Base-by-base conservation (phyloP, 257 asterid species). In the Coffea eugenioides region DNA sequence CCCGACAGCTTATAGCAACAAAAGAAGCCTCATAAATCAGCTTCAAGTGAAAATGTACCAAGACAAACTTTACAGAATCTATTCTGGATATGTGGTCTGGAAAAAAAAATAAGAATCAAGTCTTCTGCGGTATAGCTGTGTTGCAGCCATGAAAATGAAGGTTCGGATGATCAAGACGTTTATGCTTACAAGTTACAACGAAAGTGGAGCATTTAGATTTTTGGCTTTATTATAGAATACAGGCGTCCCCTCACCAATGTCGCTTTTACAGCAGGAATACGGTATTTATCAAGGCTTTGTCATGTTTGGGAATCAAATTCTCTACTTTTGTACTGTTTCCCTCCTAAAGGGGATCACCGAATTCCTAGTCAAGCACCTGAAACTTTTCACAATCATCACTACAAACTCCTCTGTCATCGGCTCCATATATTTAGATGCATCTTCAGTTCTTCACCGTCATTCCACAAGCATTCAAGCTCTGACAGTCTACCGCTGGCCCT, bases 311-410 rank as follows among this genome's bases (percentile, higher is more conserved):
- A 86, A 93, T 88, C 95, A 79, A 79, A 89, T 91, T 86, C 94
- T 85, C 77, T 85, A 80, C 64, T 81, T 75, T 87, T 84, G 61
- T 39, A 54, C 78, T 72, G 77, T 79, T 77, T 81, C 77, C 88
- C 71, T 87, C 84, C 91, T 79, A 57, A 84, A 84, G 93, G 89
- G 92, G 90, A 90, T 84, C 72, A 69, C 59, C 49, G 87, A 86
- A 87, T 90, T 87, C 85, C 73, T 81, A 43, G 41, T 52, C 27
- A 46, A 43, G 57, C 43, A n/a, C 62, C 59, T 69, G 65, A 83
- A 84, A 89, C 88, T 84, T 84, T 62, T 59, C 52, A 66, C 66
- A 15, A 80, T 48, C 70, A 34, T 67, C 61, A 16, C 27, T 25
- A 36, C 39, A 62, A 65, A 64, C 62, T 43, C 70, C 5, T 75